Base-by-base conservation (phyloP, 2,329 filamentous ascomycete species). In the Xylaria sp. region DNA sequence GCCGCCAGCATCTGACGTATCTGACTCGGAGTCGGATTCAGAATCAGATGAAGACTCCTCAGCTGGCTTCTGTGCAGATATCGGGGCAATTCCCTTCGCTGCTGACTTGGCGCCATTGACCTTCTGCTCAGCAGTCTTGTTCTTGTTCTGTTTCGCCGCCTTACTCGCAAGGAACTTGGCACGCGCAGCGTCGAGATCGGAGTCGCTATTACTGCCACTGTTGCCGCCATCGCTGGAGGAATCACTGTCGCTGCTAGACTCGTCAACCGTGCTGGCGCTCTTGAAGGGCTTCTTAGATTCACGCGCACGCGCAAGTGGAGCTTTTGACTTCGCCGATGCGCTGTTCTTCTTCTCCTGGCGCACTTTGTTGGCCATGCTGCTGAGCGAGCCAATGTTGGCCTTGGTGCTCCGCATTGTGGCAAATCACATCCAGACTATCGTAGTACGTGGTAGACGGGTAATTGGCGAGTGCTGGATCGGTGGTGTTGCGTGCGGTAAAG, bases 161-260 rank as follows among this genome's bases (percentile, higher is more conserved):
- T 73, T 44, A n/a, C 62, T 75, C n/a, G 67, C 74, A 28, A 69
- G 63, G 44, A 81, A 75, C 66, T 80, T 81, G 60, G 76, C 78
- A 58, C 81, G 69, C 3, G 72, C 75, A 15, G 74, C 74, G 13
- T 75, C 74, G 38, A 46, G 59, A 48, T 63, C 65, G 23, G 73
- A 75, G 17, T 76, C 80, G 61, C 78, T 78, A 63, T 77, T 77
- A 63, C 78, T 79, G 62, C 77, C 77, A 62, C 77, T 76, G 64
- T 78, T 81, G 48, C 74, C 78, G 3, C 74, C 78, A 6, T 74
- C 76, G 44, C 70, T 69, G 57, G 81, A 80, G 42, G 80, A 74
- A 65, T 68, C 75, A 60, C 77, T 77, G 70, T 63, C 58, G 54
- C 65, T 68, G 38, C 49, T 63, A 72, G 81, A 82, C 65, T 79